A percentile compares a stretch with the other conserved stretches of the same genome.
These are phyloP conservation scores for Athelia psychrophila DNA, from an alignment of 1,284 basidiomycete genomes.

Conservation along the genomic window DNA sequence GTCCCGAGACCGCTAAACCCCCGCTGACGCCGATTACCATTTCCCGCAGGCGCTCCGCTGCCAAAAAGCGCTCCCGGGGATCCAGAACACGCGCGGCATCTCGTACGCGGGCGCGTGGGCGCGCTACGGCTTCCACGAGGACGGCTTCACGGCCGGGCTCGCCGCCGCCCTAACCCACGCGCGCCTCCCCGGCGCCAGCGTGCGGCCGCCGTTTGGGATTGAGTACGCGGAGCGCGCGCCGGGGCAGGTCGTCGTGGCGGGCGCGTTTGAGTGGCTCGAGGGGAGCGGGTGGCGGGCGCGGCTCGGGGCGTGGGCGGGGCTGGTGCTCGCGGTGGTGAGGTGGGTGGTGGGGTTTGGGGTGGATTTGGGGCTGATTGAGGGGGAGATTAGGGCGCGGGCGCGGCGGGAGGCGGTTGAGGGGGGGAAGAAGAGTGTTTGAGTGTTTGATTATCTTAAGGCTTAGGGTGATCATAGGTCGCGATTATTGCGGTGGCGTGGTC, in stretches of 20 bases:
- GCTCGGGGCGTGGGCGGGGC: conserved; percentile 10
- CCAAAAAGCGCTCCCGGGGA: conserved; percentile 49
- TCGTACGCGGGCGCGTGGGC: conserved; percentile 81
- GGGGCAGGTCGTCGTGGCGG: conserved; percentile 14
- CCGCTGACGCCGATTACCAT: conserved; percentile 2
- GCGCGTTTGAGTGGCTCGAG: conserved; percentile 31
- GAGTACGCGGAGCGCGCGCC: conserved; percentile 17
- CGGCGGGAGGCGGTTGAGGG: no score
- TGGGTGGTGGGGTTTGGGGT: no score
- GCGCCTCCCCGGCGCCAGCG: conserved; percentile 10
- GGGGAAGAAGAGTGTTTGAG: no score
- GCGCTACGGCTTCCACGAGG: conserved; percentile 81
- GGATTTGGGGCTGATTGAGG: no score
- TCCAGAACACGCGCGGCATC: conserved; percentile 67
- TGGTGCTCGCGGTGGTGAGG: conserved; percentile 7
- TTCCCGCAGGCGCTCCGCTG: conserved; percentile 59
- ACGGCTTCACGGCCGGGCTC: conserved; percentile 72
- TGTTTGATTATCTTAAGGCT: no score
- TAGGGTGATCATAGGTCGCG: no score
- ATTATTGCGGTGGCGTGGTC: no score
- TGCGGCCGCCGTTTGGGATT: conserved; percentile 28
- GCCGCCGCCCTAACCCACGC: conserved; percentile 30
- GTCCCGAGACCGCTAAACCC: no score
- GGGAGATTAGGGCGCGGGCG: no score
- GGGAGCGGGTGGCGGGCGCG: conserved; percentile 17